Evolutionary conservation across 2,329 filamentous ascomycete species (phyloP).

Genomic region (Colletotrichum kahawae): DNA sequence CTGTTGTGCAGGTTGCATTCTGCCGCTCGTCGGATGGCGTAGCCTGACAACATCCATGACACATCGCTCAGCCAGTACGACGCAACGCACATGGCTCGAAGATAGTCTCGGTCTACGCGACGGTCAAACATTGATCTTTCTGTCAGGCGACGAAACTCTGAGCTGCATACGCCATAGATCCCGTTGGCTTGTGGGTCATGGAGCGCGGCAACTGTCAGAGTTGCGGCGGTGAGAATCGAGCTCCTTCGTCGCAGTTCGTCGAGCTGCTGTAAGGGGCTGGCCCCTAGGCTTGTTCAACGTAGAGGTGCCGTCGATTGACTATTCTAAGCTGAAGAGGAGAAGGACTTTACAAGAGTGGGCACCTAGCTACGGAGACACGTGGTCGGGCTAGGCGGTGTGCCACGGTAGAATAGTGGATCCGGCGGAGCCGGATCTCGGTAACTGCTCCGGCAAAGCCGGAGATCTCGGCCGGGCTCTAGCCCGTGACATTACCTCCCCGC

Average conservation of each 20-base stretch:
- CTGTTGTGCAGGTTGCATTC: constrained; percentile 51
- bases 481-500: no score
- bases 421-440: no score
- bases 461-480: no score
- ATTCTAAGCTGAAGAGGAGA: no score
- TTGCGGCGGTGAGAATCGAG: constrained; percentile 58
- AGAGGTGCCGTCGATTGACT: no score
- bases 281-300: no score
- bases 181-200: constrained; percentile 59
- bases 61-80: constrained; percentile 68
- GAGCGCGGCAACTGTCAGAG: constrained; percentile 62
- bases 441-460: no score
- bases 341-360: no score
- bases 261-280: no score
- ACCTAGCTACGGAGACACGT: no score
- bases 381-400: no score
- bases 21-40: constrained; percentile 53
- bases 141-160: constrained; percentile 59
- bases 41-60: constrained; percentile 65
- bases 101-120: constrained; percentile 49
- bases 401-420: no score
- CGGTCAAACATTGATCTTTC: constrained; percentile 46
- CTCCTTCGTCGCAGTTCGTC: constrained; percentile 59
- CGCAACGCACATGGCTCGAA: constrained; percentile 64
- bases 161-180: constrained; percentile 57